Evolutionary conservation across 768 basidiomycete genomes (phyloP), one percentile per base, ranked within the genome.

Genomic region (Lactifluus volemus): DNA sequence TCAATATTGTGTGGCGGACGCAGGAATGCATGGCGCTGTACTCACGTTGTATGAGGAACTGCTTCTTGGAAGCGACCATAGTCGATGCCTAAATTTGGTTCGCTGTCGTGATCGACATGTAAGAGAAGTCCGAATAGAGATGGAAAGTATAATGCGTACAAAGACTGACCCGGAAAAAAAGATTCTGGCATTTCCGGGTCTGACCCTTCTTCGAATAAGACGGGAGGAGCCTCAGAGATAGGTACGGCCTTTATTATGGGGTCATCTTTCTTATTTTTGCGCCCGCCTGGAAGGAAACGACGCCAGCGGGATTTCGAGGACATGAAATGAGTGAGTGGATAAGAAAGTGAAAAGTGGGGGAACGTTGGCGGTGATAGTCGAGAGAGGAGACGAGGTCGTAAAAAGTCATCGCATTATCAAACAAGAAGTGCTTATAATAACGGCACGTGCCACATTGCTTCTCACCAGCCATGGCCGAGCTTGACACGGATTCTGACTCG

Each of bases 1-100:
- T 58, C 39, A 61, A 15, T 32, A 5, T 6, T 34, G 15, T 11
- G 14, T 17, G 25, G 48, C 14, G 10, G 7, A 47, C 4, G 41
- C 10, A 2, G 25, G 4, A 25, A 41, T 21, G n/a, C 36, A 34
- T 38, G 12, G 10, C 30, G 39, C 29, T 39, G 29, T 19, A 19
- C 52, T 63, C 52, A 63, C 61, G 30, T 19, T 53, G 51, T 41
- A 42, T 58, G 51, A 42, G 57, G 8, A 8, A 63, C 56, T 12
- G 47, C 61, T 17, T 63, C 61, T 49, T 63, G 61, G 53, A 63
- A 63, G 39, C 61, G 61, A 30, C 61, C 61, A 49, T 63, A 63
- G 61, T 63, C 61, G 25, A 58, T 63, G 47, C 54, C 58, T 39
- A 62, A 21, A 36, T 62, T 62, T 32, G 61, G 61, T 45, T 63